Evolutionary conservation across 208 protist genomes (phyloP).

Genomic region (Crithidia brevicula): DNA sequence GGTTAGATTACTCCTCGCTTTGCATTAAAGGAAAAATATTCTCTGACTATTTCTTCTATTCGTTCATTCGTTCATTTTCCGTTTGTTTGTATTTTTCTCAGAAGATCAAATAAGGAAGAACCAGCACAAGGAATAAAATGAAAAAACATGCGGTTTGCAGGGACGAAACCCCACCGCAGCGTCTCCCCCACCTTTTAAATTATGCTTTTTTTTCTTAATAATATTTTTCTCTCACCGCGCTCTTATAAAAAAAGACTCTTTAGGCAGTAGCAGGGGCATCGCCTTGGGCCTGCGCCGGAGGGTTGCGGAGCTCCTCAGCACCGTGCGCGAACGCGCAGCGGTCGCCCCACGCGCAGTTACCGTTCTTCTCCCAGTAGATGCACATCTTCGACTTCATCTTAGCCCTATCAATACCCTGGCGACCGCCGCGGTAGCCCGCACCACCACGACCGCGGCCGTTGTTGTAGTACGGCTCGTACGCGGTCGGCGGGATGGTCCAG

Average conservation of each 20-base stretch:
- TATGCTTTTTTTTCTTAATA: neutral
- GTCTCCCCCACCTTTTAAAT: neutral
- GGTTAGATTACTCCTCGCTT: conserved; percentile 15
- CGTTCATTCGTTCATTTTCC: conserved; percentile 7
- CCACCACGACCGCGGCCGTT: conserved; percentile 38
- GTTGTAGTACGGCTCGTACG: conserved; percentile 40
- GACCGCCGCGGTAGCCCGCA: conserved; percentile 35
- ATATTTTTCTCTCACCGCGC: neutral
- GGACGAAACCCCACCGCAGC: neutral
- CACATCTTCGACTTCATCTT: conserved; percentile 90
- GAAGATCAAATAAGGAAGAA: conserved; percentile 11
- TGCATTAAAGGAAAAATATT: conserved; percentile 12
- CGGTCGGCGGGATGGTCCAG: conserved; percentile 65
- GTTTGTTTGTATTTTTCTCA: conserved; percentile 15
- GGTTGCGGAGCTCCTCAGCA: conserved; percentile 52
- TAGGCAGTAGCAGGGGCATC: conserved; percentile 24
- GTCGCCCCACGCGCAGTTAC: conserved; percentile 83
- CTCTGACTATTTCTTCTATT: neutral
- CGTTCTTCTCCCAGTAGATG: conserved; percentile 87
- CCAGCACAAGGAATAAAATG: conserved; percentile 3
- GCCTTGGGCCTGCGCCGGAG: conserved; percentile 23
- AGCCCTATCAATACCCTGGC: conserved; percentile 71
- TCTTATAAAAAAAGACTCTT: too few relatives aligned
- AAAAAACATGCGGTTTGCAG: neutral
- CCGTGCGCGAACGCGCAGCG: conserved; percentile 88